These are phyloP conservation scores for Lanmaoa pseudosensibilis DNA, from an alignment of 768 basidiomycete species.

Conservation along the genomic window DNA sequence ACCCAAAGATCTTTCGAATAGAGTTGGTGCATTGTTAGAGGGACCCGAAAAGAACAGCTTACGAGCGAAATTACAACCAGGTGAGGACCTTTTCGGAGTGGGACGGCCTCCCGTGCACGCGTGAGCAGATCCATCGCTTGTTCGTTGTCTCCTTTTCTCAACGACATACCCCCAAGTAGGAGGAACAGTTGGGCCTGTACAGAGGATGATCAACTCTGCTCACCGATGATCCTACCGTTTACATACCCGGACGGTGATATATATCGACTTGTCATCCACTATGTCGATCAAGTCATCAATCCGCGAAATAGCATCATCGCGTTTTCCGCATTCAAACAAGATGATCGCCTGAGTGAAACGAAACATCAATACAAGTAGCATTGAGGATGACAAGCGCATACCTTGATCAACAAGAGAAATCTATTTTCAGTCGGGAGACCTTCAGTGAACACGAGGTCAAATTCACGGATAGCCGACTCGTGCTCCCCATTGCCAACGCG, in stretches of 20 bases:
- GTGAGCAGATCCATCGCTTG: not conserved
- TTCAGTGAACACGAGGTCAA: slow-evolving; percentile 11
- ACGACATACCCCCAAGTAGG: not conserved
- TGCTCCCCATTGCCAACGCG: not conserved
- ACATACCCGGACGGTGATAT: slow-evolving; percentile 6
- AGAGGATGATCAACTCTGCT: not conserved
- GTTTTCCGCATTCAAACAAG: slow-evolving; percentile 10
- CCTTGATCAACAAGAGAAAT: slow-evolving; percentile 16
- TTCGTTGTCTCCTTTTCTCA: not conserved
- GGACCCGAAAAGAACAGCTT: accelerated
- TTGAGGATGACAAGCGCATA: not conserved
- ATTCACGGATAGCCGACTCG: not conserved
- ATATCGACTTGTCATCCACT: not conserved
- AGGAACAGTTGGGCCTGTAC: not conserved
- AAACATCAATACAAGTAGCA: not conserved
- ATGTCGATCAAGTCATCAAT: not conserved
- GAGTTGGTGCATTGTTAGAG: not conserved
- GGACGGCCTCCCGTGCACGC: not conserved
- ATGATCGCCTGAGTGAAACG: not conserved
- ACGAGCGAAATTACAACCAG: not conserved
- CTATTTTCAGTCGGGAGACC: not conserved
- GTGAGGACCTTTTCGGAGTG: not conserved
- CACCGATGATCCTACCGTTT: accelerated
- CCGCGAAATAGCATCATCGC: slow-evolving; percentile 8
- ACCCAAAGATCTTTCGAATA: slow-evolving; percentile 8